phyloP scores from a whole-genome alignment of 441 rosid species.

The Dalechampia spathulata region DNA sequence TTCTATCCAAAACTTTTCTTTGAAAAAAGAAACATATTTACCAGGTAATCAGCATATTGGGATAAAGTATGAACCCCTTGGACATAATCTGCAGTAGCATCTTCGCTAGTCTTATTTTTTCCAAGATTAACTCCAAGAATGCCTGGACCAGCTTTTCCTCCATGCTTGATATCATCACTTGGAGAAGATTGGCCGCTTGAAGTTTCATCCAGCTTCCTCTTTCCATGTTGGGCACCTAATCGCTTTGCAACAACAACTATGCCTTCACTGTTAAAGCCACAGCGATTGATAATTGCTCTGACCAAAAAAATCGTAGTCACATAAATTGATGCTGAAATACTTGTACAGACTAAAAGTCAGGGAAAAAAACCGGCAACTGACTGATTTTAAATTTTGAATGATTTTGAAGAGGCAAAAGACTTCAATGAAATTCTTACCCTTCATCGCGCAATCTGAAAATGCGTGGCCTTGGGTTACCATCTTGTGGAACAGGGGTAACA shows the following conservation, averaged over 20 bases:
- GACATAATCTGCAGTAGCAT: conserved; percentile 89
- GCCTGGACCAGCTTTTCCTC: conserved; percentile 99
- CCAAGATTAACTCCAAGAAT: conserved; percentile 98
- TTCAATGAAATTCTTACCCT: conserved; percentile 45
- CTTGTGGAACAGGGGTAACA: conserved; percentile 94
- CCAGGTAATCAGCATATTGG: conserved; percentile 97
- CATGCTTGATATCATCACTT: conserved; percentile 54
- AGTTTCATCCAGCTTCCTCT: conserved; percentile 83
- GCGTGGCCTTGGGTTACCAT: conserved; percentile 94
- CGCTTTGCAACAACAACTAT: conserved; percentile 93
- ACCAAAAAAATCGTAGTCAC: conserved; percentile 9
- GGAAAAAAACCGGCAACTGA: too few relatives aligned
- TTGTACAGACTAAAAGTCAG: not conserved
- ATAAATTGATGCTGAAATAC: conserved; percentile 4
- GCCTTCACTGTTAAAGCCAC: conserved; percentile 97
- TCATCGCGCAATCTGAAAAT: conserved; percentile 77
- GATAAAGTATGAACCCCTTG: conserved; percentile 97
- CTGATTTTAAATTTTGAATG: too few relatives aligned
- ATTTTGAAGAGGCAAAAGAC: conserved; percentile 1
- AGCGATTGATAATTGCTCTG: conserved; percentile 93
- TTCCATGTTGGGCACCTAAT: conserved; percentile 96
- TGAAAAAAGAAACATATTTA: conserved; percentile 15
- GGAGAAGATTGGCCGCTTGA: conserved; percentile 52
- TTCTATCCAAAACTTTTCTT: too few relatives aligned
- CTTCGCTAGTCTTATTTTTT: conserved; percentile 93